Evolutionary conservation across 495 filamentous ascomycete species (phyloP).

Genomic region (Neurospora discreta): DNA sequence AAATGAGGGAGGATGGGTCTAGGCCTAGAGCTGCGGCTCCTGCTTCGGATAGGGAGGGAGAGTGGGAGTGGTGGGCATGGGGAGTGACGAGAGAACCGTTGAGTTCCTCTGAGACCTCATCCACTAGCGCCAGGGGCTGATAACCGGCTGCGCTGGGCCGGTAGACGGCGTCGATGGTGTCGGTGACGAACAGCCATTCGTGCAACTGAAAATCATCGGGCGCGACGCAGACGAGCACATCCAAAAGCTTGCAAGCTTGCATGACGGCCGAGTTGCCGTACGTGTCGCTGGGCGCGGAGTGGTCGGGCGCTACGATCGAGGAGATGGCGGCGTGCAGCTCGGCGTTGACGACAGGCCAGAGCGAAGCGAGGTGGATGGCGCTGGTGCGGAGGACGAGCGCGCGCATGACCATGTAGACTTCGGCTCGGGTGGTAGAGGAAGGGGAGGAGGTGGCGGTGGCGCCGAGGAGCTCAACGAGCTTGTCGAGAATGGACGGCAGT

Average conservation of each 20-base stretch:
- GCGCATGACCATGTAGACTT: slow-evolving; percentile 80
- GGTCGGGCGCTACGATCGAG: slow-evolving; percentile 57
- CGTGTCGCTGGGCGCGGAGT: slow-evolving; percentile 49
- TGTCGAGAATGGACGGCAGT: slow-evolving; percentile 62
- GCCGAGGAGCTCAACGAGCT: slow-evolving; percentile 71
- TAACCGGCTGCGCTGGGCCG: slow-evolving; percentile 48
- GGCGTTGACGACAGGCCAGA: slow-evolving; percentile 84
- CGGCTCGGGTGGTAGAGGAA: slow-evolving; percentile 76
- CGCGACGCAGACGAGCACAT: slow-evolving; percentile 67
- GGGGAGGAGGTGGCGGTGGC: slow-evolving; percentile 88
- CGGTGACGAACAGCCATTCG: slow-evolving; percentile 94
- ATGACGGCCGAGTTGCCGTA: slow-evolving; percentile 66
- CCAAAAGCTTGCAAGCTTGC: slow-evolving; percentile 87
- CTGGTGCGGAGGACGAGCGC: slow-evolving; percentile 68
- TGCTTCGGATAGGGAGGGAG: not conserved
- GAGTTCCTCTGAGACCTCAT: slow-evolving; percentile 74
- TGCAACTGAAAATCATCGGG: slow-evolving; percentile 94
- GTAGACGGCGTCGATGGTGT: slow-evolving; percentile 95
- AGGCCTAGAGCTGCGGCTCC: not conserved
- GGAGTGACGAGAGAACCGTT: slow-evolving; percentile 20
- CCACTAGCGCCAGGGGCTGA: slow-evolving; percentile 66
- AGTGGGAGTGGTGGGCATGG: not conserved
- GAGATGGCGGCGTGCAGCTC: slow-evolving; percentile 78
- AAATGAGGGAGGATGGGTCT: not conserved
- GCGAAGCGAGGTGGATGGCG: slow-evolving; percentile 60